Evolutionary conservation across 2,329 filamentous ascomycete genomes (phyloP), one percentile per base, ranked within the genome.

Genomic region (Colletotrichum cuscutae): DNA sequence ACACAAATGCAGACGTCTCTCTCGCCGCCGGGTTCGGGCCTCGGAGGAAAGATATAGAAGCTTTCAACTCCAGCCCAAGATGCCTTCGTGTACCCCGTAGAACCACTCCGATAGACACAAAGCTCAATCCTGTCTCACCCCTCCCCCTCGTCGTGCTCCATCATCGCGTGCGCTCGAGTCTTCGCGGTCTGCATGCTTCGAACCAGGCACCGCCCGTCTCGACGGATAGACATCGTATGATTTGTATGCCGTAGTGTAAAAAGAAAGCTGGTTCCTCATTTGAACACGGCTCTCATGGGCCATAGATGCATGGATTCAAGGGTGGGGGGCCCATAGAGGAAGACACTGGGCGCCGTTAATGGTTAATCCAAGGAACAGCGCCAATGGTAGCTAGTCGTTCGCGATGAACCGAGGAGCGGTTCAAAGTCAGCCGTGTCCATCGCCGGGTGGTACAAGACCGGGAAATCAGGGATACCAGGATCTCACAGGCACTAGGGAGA

Each of bases 171-270:
- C 54, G 60, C 28, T 52, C 9, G 24, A 60, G 32, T 54, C n/a
- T 42, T 63, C 65, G 42, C 52, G 46, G 22, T 37, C 52, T 35
- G 24, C 42, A 30, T 54, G 46, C 35, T 61, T 70, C 26, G 54
- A 57, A 57, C 30, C 46, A 65, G 70, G 60, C 66, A 57, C 66
- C 46, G 60, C 65, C 49, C 46, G 54, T 70, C 66, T 70, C 54
- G 67, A 70, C 49, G 66, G 60, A 60, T 59, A 52, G 35, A 64
- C 60, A 72, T 72, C 70, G 70, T 72, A 72, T 70, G 70, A 72
- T 72, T 60, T 65, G 61, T 70, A 49, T 61, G 32, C 46, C 54
- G 54, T 70, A 70, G 54, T 70, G 32, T 46, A 64, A 65, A 52
- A 70, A 65, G 65, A 60, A 72, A 72, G 66, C 60, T 46, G 66